phyloP scores from a whole-genome alignment of 768 basidiomycete genomes.

The Suillus placidus region DNA sequence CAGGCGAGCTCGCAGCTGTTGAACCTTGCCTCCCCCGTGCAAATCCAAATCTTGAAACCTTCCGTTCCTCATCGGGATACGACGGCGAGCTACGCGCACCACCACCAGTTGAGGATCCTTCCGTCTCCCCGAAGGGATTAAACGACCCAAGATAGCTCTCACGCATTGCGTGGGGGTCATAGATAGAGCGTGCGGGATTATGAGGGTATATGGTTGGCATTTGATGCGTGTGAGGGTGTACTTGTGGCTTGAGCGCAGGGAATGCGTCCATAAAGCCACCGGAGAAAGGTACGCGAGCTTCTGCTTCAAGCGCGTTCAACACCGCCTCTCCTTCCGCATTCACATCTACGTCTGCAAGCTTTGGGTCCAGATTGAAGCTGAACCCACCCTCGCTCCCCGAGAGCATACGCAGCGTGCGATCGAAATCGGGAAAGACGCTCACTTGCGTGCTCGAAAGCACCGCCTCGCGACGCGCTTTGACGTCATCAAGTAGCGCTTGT shows the following conservation, averaged over 20 bases:
- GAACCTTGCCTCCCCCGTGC: conserved; percentile 71
- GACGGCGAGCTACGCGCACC: conserved; percentile 41
- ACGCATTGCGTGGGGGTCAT: conserved; percentile 51
- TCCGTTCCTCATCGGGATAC: conserved; percentile 60
- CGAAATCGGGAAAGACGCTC: conserved; percentile 88
- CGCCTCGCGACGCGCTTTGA: conserved; percentile 73
- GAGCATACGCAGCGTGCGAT: conserved; percentile 77
- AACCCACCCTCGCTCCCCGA: conserved; percentile 71
- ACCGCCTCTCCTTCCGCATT: conserved; percentile 40
- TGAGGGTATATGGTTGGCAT: conserved; percentile 49
- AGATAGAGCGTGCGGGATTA: conserved; percentile 52
- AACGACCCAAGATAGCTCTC: conserved; percentile 72
- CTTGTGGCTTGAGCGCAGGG: conserved; percentile 53
- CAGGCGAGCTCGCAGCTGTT: conserved; percentile 58
- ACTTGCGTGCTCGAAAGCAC: conserved; percentile 41
- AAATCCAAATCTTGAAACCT: conserved; percentile 81
- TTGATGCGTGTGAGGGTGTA: conserved; percentile 22
- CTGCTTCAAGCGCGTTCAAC: conserved; percentile 50
- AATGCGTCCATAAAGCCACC: conserved; percentile 74
- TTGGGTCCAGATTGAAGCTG: conserved; percentile 86
- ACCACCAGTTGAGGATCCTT: conserved; percentile 45
- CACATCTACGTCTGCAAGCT: conserved; percentile 53
- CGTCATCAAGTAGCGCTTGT: conserved; percentile 81
- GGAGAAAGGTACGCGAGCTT: conserved; percentile 56
- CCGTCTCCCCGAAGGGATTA: conserved; percentile 73